A percentile compares a stretch with the other conserved stretches of the same genome.
Evolutionary conservation across 1,284 basidiomycete species (phyloP).

Genomic region (Tylopilus sp.): DNA sequence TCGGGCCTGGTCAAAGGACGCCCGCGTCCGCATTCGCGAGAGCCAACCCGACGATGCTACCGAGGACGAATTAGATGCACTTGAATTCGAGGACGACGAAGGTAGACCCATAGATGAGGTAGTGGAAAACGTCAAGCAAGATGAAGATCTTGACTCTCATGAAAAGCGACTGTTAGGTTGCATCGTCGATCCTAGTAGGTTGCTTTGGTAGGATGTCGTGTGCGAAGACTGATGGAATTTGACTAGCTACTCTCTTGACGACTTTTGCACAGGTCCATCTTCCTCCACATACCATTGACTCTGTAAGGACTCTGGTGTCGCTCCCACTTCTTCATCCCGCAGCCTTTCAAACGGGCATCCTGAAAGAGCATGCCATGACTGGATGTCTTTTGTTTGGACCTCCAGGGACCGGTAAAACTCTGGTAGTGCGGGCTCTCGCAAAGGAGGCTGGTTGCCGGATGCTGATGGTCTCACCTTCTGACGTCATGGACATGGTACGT

Average conservation of each 20-base stretch:
- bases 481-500: slow-evolving; percentile 84
- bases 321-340: slow-evolving; percentile 86
- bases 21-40: slow-evolving; percentile 41
- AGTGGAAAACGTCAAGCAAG: slow-evolving; percentile 70
- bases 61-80: slow-evolving; percentile 34
- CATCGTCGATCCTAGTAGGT: slow-evolving; percentile 76
- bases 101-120: slow-evolving; percentile 55
- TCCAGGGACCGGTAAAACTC: slow-evolving; percentile 88
- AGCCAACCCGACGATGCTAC: slow-evolving; percentile 40
- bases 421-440: slow-evolving; percentile 87
- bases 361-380: slow-evolving; percentile 86
- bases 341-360: slow-evolving; percentile 87
- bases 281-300: slow-evolving; percentile 80
- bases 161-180: slow-evolving; percentile 76
- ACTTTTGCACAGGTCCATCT: slow-evolving; percentile 87
- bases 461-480: slow-evolving; percentile 79
- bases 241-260: slow-evolving; percentile 67
- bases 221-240: slow-evolving; percentile 9
- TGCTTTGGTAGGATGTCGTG: slow-evolving; percentile 9
- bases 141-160: slow-evolving; percentile 69
- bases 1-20: slow-evolving; percentile 59
- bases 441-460: slow-evolving; percentile 89
- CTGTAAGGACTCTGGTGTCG: slow-evolving; percentile 87
- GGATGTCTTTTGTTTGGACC: slow-evolving; percentile 90
- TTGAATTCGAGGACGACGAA: slow-evolving; percentile 36